Evolutionary conservation across 2,329 filamentous ascomycete species (phyloP), one percentile per base, ranked within the genome.

Genomic region (Neocatenulostroma microsporum): DNA sequence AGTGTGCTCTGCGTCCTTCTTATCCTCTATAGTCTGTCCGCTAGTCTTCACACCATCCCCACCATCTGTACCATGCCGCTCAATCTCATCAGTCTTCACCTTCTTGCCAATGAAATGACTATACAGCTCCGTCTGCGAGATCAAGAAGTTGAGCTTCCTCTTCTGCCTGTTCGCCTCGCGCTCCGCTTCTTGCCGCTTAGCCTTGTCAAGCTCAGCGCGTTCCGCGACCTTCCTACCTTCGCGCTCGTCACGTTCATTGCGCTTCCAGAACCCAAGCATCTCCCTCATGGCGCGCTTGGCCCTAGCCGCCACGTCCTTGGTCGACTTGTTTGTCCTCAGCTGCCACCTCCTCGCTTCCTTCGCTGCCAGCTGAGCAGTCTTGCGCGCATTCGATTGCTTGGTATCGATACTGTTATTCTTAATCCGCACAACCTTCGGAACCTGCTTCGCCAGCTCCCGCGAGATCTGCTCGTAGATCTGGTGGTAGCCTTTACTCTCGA

Each of bases 211-310:
- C 66, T 96, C 91, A 61, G 94, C 87, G 60, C 82, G 85, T 69
- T 98, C 91, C 4, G 91, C 91, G 35, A 88, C 80, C 67, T 94
- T 93, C 50, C 91, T 81, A 47, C 93, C 71, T 60, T 98, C 91
- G 42, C 91, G 84, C 60, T 98, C 91, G 59, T 98, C 91, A 36
- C 89, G 83, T 62, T 98, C 91, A 60, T 98, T 98, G 39, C 89
- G 82, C 66, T 96, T 96, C 91, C 91, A 98, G 73, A 96, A 98
- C 40, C 84, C 80, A 76, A 95, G 91, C 91, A 98, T 98, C 65
- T 98, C 91, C 58, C 91, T 80, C 91, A 98, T 98, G 41, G 89
- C 89, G 49, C 91, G 83, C 72, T 98, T 98, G 40, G 91, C 91
- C 31, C 91, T 80, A 27, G 91, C 91, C 60, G 96, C 91, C 3